Evolutionary conservation across 2,329 filamentous ascomycete genomes (phyloP), one percentile per base, ranked within the genome.

Genomic region (Fusarium cyanostomum): DNA sequence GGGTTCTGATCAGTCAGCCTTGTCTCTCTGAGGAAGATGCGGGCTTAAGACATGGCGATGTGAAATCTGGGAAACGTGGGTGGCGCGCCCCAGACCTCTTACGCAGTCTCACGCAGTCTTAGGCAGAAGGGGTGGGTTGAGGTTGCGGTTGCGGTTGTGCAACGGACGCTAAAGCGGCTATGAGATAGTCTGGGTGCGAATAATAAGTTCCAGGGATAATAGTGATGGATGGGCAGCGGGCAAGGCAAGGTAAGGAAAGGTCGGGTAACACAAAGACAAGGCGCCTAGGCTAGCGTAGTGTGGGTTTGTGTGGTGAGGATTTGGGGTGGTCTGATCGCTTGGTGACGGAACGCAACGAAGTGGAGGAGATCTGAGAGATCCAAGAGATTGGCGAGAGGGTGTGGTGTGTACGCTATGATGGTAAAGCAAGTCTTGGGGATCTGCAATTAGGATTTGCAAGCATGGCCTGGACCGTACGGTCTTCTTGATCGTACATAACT

Each of bases 131-230:
- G 39, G 57, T 65, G 64, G 63, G 55, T 51, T 66, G 66, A 57
- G 48, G 53, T 56, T 65, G 57, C 64, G 49, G 64, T 59, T 67
- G 52, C 62, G 41, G 56, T 59, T 66, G 68, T 71, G 68, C 48
- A 33, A 71, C 68, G 38, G 38, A 63, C 64, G 62, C 68, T 71
- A 71, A 59, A 56, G 55, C 53, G 44, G 55, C 42, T 58, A 55
- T 43, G 54, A 46, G 44, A 53, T 44, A 59, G 60, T 49, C 45
- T 63, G 62, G 62, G 62, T 66, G 62, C 24, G 62, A 65, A 66
- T 62, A 62, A 41, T 48, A 65, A 52, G 55, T 37, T 35, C 62
- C 41, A 51, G 46, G 52, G 44, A 56, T 62, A 55, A 62, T 58
- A 44, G 28, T 21, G 60, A 61, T 31, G 46, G 37, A 51, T 43